Conservation (phyloP, 1,284 basidiomycete species). For the Polyporus tsugae region DNA sequence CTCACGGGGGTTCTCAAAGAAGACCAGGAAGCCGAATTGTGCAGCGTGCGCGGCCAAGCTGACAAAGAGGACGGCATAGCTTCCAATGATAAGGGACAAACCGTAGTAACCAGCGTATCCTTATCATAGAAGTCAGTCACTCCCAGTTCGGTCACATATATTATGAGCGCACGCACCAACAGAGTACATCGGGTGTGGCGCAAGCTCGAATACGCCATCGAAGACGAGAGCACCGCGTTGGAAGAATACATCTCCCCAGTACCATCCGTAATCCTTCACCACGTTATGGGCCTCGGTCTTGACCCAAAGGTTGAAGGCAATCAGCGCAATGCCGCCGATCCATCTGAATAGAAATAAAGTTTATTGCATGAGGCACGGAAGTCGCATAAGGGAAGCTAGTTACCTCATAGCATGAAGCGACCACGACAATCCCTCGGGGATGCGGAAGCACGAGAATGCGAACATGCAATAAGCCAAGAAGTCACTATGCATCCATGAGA, state of each 20-base stretch:
- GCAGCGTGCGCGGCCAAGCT: constrained; percentile 93
- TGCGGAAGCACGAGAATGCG: constrained; percentile 89
- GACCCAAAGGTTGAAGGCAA: constrained; percentile 98
- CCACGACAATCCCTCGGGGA: constrained; percentile 80
- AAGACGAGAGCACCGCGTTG: constrained; percentile 91
- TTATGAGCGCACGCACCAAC: constrained; percentile 68
- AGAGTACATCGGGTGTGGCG: constrained; percentile 93
- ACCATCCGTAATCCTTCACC: constrained; percentile 94
- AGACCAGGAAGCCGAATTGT: constrained; percentile 96
- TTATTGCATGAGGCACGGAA: constrained; percentile 12
- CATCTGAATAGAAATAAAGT: constrained; percentile 60
- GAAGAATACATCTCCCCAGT: constrained; percentile 99
- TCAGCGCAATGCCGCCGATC: constrained; percentile 85
- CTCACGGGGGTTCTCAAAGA: constrained; percentile 97
- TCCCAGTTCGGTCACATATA: not conserved
- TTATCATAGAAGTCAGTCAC: constrained; percentile 37
- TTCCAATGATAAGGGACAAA: constrained; percentile 87
- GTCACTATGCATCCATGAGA: constrained; percentile 61
- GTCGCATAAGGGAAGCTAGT: constrained; percentile 3
- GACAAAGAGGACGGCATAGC: constrained; percentile 93
- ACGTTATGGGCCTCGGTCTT: constrained; percentile 98
- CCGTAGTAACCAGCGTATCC: constrained; percentile 98
- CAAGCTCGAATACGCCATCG: constrained; percentile 96
- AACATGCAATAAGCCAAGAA: constrained; percentile 97
- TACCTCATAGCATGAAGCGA: constrained; percentile 82